Evolutionary conservation across 768 basidiomycete species (phyloP), one percentile per base, ranked within the genome.

Genomic region (Agrocybe chaxingu): DNA sequence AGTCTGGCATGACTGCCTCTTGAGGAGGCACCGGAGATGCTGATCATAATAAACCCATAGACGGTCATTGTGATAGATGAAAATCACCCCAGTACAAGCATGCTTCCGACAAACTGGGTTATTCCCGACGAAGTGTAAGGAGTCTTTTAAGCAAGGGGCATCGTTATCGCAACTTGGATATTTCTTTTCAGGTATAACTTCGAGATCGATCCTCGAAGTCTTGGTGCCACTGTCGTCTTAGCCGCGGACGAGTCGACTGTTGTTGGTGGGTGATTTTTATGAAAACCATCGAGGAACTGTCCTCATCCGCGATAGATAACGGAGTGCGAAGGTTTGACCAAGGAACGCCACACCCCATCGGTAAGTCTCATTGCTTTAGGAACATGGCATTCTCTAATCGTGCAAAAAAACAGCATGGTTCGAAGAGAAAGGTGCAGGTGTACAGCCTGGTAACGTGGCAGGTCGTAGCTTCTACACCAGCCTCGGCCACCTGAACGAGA

Each of bases 391-490:
- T 34, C 24, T 24, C 2, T 1, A 30, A 11, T 49, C 47, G 38
- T 43, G 8, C 19, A 18, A 6, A 30, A 30, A 39, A 18, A 42
- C 54, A 90, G 90, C 92, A 16, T 94, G 90, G 91, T 92, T 79
- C 63, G 90, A 92, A 66, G 83, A 86, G 55, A 77, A 73, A 2
- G 87, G 87, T 12, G 81, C 84, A 29, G 89, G 89, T 0, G 79
- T 81, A 3, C 71, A 79, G 55, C 63, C 61, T 24, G 66, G 73
- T 13, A 64, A 75, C 19, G 59, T 62, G 36, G 76, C 83, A 2
- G 92, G 90, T 16, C 78, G 91, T 34, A 90, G 88, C 58, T 93
- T 89, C 70, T 93, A 90, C 63, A 93, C 92, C 0, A 77, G 82
- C 54, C 75, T 93, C 0, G 91, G 91, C 0, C 92, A 95, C 63